A percentile compares a stretch with the other conserved stretches of the same genome.
Evolutionary conservation across 345 rosid species (phyloP).

Genomic region (Eutrema yunnanense): DNA sequence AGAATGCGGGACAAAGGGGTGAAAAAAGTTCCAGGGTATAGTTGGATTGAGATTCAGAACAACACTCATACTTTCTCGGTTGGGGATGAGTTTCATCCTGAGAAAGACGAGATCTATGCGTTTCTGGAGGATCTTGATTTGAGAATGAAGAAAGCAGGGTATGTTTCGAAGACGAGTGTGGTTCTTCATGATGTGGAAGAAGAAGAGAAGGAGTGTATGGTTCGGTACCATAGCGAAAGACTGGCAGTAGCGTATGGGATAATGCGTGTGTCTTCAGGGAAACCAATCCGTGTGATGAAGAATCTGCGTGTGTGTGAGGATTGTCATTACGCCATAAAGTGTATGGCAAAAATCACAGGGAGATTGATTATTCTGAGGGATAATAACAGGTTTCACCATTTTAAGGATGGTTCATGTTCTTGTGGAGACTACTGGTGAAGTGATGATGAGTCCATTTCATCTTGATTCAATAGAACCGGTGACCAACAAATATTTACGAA

Average conservation of each 20-base stretch:
- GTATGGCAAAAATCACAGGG: conserved; percentile 49
- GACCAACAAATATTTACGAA: not conserved
- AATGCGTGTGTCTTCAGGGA: conserved; percentile 46
- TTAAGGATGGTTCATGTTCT: conserved; percentile 55
- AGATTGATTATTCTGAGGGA: conserved; percentile 63
- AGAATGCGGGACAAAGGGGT: conserved; percentile 60
- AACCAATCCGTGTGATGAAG: conserved; percentile 62
- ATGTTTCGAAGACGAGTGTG: conserved; percentile 45
- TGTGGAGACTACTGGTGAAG: conserved; percentile 70
- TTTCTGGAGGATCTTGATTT: conserved; percentile 54
- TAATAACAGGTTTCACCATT: conserved; percentile 65
- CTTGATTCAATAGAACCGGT: not conserved
- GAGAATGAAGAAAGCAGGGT: conserved; percentile 57
- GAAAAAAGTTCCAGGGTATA: conserved; percentile 57
- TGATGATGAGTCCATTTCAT: conserved; percentile 1
- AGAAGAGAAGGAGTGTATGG: conserved; percentile 74
- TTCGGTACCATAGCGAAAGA: conserved; percentile 62
- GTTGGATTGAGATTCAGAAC: conserved; percentile 68
- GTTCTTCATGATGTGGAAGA: conserved; percentile 74
- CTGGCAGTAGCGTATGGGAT: conserved; percentile 62
- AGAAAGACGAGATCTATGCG: conserved; percentile 46
- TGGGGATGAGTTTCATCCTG: conserved; percentile 54
- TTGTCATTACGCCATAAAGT: conserved; percentile 62
- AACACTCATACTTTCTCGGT: conserved; percentile 56
- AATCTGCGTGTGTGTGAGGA: conserved; percentile 68